Percentiles rank a stretch among this genome's conserved stretches.
Evolutionary conservation across 1,139 yeast species (phyloP).

Genomic region (Blastobotrys apis): DNA sequence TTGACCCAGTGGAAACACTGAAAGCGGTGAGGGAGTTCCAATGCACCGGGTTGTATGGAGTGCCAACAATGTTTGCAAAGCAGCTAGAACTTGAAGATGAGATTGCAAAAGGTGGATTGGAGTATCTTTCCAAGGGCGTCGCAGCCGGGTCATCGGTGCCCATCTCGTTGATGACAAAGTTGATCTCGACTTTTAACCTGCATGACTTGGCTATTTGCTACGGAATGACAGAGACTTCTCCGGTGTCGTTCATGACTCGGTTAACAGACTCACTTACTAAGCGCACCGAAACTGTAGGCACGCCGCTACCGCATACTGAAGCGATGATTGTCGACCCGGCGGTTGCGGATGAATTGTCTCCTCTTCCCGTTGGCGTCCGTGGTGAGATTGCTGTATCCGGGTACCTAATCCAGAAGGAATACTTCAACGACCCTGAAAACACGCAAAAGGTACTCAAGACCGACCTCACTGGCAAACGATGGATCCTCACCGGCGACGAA

Average conservation of each 20-base stretch:
- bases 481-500: slow-evolving; percentile 38
- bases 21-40: slow-evolving; percentile 27
- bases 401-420: slow-evolving; percentile 30
- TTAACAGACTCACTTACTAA: slow-evolving; percentile 29
- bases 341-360: slow-evolving; percentile 20
- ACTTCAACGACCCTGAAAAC: slow-evolving; percentile 28
- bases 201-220: slow-evolving; percentile 33
- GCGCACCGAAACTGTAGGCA: slow-evolving; percentile 25
- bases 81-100: slow-evolving; percentile 30
- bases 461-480: slow-evolving; percentile 26
- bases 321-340: slow-evolving; percentile 29
- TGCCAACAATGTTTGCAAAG: slow-evolving; percentile 36
- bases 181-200: slow-evolving; percentile 25
- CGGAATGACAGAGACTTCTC: slow-evolving; percentile 38
- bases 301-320: slow-evolving; percentile 33
- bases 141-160: slow-evolving; percentile 36
- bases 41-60: slow-evolving; percentile 34
- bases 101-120: slow-evolving; percentile 25
- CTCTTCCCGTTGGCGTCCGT: slow-evolving; percentile 26
- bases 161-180: slow-evolving; percentile 30
- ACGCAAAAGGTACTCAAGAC: slow-evolving; percentile 31
- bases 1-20: slow-evolving; percentile 28
- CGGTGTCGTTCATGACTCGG: slow-evolving; percentile 34
- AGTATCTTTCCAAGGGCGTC: slow-evolving; percentile 31
- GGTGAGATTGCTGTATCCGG: slow-evolving; percentile 36